phyloP scores from a whole-genome alignment of 1,284 basidiomycete species.

The Cutaneotrichosporon cutaneum region DNA sequence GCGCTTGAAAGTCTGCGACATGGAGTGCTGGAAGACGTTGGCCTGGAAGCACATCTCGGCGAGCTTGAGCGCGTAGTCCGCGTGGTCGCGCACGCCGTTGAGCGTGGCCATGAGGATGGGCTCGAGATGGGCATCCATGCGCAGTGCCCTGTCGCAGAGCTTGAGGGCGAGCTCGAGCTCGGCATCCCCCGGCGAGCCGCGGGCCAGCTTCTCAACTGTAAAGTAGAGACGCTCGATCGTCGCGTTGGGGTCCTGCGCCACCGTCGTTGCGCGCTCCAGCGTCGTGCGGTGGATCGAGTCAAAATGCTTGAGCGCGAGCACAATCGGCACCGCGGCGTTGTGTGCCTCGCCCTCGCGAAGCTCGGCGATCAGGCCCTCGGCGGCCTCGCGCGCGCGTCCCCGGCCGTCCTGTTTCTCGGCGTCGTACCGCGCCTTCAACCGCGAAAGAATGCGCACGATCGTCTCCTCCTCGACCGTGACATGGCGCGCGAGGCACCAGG shows the following conservation, averaged over 20 bases:
- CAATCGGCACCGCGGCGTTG: slow-evolving; percentile 17
- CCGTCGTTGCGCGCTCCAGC: not conserved
- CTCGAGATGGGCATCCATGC: slow-evolving; percentile 11
- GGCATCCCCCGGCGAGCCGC: not conserved
- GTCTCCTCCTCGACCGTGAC: slow-evolving; percentile 9
- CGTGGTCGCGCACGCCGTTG: not conserved
- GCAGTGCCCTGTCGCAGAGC: slow-evolving; percentile 16
- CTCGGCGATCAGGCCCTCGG: slow-evolving; percentile 15
- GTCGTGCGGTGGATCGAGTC: slow-evolving; percentile 8
- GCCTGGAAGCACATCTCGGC: not conserved
- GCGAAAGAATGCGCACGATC: slow-evolving; percentile 9
- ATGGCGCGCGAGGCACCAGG: slow-evolving; percentile 23
- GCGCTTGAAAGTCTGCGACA: not conserved
- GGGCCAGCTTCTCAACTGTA: slow-evolving; percentile 1
- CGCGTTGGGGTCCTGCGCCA: not conserved
- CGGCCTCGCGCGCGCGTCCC: not conserved
- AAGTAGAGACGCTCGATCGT: not conserved
- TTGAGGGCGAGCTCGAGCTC: slow-evolving; percentile 18
- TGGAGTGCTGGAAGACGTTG: not conserved
- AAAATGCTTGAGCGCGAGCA: slow-evolving; percentile 13
- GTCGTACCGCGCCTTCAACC: slow-evolving; percentile 16
- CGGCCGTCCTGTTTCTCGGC: slow-evolving; percentile 6
- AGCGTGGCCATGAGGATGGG: slow-evolving; percentile 1
- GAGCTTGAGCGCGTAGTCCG: not conserved
- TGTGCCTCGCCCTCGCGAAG: slow-evolving; percentile 15